Percentiles rank a stretch among this genome's conserved stretches.
phyloP scores from a whole-genome alignment of 2,329 filamentous ascomycete species.

The Dactylellina haptotyla region DNA sequence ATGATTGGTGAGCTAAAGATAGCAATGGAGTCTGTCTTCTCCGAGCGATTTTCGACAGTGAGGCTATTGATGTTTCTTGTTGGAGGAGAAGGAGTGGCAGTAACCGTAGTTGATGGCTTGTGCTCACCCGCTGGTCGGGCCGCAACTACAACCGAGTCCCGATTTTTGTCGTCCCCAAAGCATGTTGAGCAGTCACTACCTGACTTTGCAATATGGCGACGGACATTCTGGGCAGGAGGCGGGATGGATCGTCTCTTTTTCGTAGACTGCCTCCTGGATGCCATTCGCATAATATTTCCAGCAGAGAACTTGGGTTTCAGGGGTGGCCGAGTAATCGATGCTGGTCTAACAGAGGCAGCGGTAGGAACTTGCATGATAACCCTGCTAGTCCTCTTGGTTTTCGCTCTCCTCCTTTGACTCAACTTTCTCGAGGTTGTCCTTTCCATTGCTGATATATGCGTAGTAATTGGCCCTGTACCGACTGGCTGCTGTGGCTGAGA shows the following conservation, averaged over 20 bases:
- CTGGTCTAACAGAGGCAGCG: conserved; percentile 2
- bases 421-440: conserved; percentile 38
- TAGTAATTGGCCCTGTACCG: conserved; percentile 26
- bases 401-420: conserved; percentile 38
- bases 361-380: conserved; percentile 39
- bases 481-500: conserved; percentile 3
- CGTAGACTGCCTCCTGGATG: conserved; percentile 18
- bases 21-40: conserved; percentile 32
- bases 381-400: conserved; percentile 39
- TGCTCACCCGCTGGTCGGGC: conserved; percentile 17
- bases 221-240: conserved; percentile 24
- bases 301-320: conserved; percentile 38
- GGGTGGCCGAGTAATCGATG: conserved; percentile 22
- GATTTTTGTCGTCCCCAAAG: conserved; percentile 45
- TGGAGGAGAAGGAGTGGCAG: background rate
- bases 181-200: conserved; percentile 51
- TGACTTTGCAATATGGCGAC: conserved; percentile 45
- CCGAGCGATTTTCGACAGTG: conserved; percentile 9
- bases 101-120: conserved; percentile 1
- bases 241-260: conserved; percentile 47
- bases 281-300: conserved; percentile 46
- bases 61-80: background rate
- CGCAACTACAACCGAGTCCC: conserved; percentile 38
- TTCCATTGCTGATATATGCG: conserved; percentile 38
- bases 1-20: conserved; percentile 48